A percentile compares a stretch with the other conserved stretches of the same genome.
These are phyloP conservation scores for Myxozyma geophila DNA, from an alignment of 805 yeast genomes.

Conservation along the genomic window DNA sequence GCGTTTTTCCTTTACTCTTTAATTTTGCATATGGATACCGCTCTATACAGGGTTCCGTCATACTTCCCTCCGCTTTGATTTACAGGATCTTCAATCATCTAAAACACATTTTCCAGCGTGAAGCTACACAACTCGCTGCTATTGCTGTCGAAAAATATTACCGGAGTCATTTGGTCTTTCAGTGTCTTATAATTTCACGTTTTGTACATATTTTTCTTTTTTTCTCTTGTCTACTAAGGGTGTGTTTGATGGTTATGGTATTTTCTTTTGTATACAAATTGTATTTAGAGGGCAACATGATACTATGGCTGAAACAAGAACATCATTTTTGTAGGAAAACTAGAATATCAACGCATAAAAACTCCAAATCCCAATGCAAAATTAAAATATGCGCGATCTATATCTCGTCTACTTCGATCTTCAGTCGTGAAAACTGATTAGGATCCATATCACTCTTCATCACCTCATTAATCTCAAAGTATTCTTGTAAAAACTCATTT, in stretches of 20 bases:
- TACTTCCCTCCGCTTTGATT: no score
- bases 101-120: no score
- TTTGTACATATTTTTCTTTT: not conserved
- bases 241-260: not conserved
- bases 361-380: not conserved
- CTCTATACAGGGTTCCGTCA: no score
- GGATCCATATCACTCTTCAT: not conserved
- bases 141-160: not conserved
- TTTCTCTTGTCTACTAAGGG: not conserved
- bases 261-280: not conserved
- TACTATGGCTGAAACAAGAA: not conserved
- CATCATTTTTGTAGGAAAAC: not conserved
- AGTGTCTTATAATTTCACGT: not conserved
- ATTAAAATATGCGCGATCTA: not conserved
- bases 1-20: no score
- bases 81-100: no score
- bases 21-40: no score
- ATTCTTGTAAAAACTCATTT: conserved; percentile 3
- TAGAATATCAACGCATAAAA: no score
- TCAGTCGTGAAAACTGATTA: not conserved
- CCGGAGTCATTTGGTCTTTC: conserved; percentile 2
- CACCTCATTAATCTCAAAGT: conserved; percentile 4
- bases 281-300: not conserved
- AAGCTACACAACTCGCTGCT: no score
- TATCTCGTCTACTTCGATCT: not conserved